Percentiles rank a stretch among this genome's conserved stretches.
Evolutionary conservation across 495 filamentous ascomycete genomes (phyloP).

Genomic region (Bryoglossum gracile): DNA sequence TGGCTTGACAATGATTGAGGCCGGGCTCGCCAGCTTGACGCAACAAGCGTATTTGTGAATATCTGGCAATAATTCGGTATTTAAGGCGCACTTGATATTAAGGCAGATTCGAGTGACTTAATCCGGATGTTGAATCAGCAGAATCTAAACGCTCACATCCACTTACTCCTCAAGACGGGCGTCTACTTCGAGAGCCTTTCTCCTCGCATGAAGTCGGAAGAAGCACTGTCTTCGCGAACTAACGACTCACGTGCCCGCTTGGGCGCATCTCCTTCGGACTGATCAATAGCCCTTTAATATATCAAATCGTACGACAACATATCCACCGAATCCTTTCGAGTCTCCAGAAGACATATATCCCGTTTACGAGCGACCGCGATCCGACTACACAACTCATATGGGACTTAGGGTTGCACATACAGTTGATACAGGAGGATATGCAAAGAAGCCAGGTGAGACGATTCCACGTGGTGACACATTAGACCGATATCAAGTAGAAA

Average conservation of each 20-base stretch:
- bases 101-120: too few species aligned
- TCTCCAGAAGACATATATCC: slow-evolving; percentile 3
- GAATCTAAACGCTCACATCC: too few species aligned
- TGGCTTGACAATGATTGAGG: background rate
- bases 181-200: too few species aligned
- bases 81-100: too few species aligned
- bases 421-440: slow-evolving; percentile 10
- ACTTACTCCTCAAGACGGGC: too few species aligned
- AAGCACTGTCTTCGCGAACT: background rate
- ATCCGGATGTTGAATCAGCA: too few species aligned
- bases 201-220: too few species aligned
- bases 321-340: slow-evolving; percentile 15
- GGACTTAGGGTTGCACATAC: slow-evolving; percentile 3
- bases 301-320: slow-evolving; percentile 18
- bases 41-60: too few species aligned
- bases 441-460: slow-evolving; percentile 21
- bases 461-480: slow-evolving; percentile 24
- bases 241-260: background rate
- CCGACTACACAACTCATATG: slow-evolving; percentile 2
- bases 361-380: slow-evolving; percentile 4
- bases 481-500: slow-evolving; percentile 7
- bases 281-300: slow-evolving; percentile 16
- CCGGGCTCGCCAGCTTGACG: too few species aligned
- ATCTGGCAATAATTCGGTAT: too few species aligned
- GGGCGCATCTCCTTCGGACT: slow-evolving; percentile 1